These are phyloP conservation scores for Trichoderma atroviride DNA, from an alignment of 2,329 filamentous ascomycete genomes.

Conservation along the genomic window DNA sequence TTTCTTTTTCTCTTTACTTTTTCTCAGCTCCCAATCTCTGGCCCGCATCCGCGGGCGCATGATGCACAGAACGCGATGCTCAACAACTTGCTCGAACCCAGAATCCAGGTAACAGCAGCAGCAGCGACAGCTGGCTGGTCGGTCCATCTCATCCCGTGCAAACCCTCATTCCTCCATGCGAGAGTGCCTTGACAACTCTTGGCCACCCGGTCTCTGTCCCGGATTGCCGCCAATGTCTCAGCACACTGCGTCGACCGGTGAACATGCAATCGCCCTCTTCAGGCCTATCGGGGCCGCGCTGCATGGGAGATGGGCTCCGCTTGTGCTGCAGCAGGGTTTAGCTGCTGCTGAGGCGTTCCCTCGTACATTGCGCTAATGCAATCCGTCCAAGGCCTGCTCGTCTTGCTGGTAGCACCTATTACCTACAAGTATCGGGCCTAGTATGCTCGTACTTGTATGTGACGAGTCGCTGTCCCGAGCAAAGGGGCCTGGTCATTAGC, in stretches of 20 bases:
- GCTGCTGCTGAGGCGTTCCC: background rate
- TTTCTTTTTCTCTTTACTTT: background rate
- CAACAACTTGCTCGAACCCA: background rate
- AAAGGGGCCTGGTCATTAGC: background rate
- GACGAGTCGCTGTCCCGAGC: background rate
- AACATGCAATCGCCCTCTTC: conserved; percentile 17
- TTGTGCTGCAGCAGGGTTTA: conserved; percentile 5
- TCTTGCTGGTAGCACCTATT: background rate
- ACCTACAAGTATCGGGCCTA: background rate
- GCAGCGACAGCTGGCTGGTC: background rate
- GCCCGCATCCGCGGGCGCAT: background rate
- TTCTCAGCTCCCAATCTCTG: background rate
- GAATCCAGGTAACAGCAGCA: background rate
- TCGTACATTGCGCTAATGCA: background rate
- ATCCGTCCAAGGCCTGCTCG: background rate
- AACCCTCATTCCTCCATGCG: background rate
- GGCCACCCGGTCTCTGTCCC: conserved; percentile 10
- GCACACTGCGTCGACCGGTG: conserved; percentile 8
- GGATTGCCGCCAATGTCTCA: conserved; percentile 21
- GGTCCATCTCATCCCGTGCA: background rate
- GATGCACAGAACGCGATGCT: background rate
- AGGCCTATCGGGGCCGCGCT: conserved; percentile 17
- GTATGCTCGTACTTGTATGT: background rate
- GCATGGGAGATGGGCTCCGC: conserved; percentile 6
- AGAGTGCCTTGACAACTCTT: background rate